A percentile compares a stretch with the other conserved stretches of the same genome.
These are phyloP conservation scores for Ophiocordyceps camponoti-floridani DNA, from an alignment of 2,329 filamentous ascomycete genomes.

Conservation along the genomic window DNA sequence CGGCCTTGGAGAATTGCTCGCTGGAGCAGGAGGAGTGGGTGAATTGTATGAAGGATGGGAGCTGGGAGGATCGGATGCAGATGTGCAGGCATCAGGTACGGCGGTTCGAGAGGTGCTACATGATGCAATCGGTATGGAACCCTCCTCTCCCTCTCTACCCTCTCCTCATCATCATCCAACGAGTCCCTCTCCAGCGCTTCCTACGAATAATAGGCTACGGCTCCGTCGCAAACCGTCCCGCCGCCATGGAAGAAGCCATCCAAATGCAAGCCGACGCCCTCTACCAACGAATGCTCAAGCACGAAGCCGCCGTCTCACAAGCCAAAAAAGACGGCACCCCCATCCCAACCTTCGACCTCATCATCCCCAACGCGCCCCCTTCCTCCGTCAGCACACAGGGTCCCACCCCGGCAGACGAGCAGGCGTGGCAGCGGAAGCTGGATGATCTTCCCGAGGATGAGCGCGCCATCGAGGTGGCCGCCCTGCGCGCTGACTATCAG, in stretches of 20 bases:
- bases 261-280: constrained; percentile 91
- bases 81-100: constrained; percentile 67
- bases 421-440: constrained; percentile 33
- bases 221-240: constrained; percentile 42
- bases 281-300: constrained; percentile 71
- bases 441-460: constrained; percentile 40
- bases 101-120: constrained; percentile 73
- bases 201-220: constrained; percentile 82
- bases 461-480: constrained; percentile 42
- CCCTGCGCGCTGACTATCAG: constrained; percentile 43
- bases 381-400: constrained; percentile 8
- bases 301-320: constrained; percentile 58
- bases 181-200: constrained; percentile 43
- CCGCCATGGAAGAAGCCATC: constrained; percentile 64
- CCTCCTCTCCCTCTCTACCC: neutral
- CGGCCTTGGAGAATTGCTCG: constrained; percentile 86
- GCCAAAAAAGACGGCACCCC: constrained; percentile 44
- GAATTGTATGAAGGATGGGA: constrained; percentile 62
- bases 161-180: neutral
- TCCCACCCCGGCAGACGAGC: constrained; percentile 27
- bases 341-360: constrained; percentile 39
- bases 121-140: constrained; percentile 55
- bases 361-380: constrained; percentile 22
- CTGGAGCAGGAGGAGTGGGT: constrained; percentile 70
- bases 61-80: constrained; percentile 48